Evolutionary conservation across 1,284 basidiomycete genomes (phyloP), one percentile per base, ranked within the genome.

Genomic region (Tilletiopsis washingtonensis): DNA sequence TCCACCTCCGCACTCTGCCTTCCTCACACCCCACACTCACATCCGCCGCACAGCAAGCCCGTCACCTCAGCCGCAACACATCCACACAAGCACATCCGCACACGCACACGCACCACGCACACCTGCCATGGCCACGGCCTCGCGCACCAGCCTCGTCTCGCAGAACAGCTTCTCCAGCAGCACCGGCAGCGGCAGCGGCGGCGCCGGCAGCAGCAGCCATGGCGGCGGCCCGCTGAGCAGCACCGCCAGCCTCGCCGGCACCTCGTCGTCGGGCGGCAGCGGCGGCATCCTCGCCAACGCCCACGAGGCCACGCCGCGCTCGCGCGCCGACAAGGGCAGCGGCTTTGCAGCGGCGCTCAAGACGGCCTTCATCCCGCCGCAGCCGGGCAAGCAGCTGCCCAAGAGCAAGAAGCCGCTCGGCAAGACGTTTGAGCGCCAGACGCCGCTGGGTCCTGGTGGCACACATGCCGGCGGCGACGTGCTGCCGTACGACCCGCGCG

Each of bases 401-500:
- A 56, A 53, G 24, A 51, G 57, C 23, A 64, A 59, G 17, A 53
- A 53, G 27, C 51, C 41, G 5, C 55, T 68, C 7, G 66, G 66
- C 40, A 68, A 64, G 48, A 48, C 53, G 7, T 68, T 67, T 25
- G 45, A 56, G 38, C 51, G 66, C 21, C 44, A 26, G 6, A 56
- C 54, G 21, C 64, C 64, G 2, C 57, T 53, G 1, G 34, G 43
- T 3, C 29, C 53, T 3, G 43, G 39, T 20, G 54, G 38, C 17
- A 34, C 37, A 11, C 60, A 64, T 47, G 53, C 57, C 32, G 66
- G 66, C 14, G 66, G 55, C 2, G 44, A 62, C 34, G 58, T 68
- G 24, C 59, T 68, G 29, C 53, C 55, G 11, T 51, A 48, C 14
- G 66, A 68, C 49, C 66, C 66, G 29, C 45, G 64, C 20, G 64